Base-by-base conservation (phyloP, 176 grass and related monocot genomes). In the Melocanna baccifera region DNA sequence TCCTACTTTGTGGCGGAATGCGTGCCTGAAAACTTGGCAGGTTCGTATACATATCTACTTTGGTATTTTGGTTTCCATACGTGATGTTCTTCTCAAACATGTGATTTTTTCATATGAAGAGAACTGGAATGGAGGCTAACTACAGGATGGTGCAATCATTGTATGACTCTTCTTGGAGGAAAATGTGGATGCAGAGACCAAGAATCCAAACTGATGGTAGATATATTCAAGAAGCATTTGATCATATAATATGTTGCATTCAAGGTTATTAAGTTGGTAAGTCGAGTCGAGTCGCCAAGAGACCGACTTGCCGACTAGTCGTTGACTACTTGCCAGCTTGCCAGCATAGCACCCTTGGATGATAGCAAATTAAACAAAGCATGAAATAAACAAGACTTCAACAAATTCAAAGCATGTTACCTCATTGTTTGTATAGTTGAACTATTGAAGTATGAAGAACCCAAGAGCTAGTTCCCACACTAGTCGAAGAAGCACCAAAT, bases 111-210 rank as follows among this genome's bases (percentile, higher is more conserved):
- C 7, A 82, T 69, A 62, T 85, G 32, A 84, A 98, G 96, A 92
- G 69, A 78, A 87, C 68, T 56, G 96, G 96, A 71, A 48, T 83
- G 73, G 96, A 98, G 83, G 80, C 84, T 64, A 98, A 95, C 86
- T 87, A 90, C 80, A 85, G 70, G 77, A 92, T 93, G 47, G 83
- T 90, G 39, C 80, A 61, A 71, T 93, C 87, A 0, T 46, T 95
- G 58, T 98, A 95, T 83, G 86, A 87, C 77, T 90, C 91, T 63
- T 98, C 96, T 81, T 98, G 96, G 96, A 98, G 93, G 81, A 98
- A 93, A 92, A 98, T 95, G 93, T 95, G 93, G 96, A 81, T 98
- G 64, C 84, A 85, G 81, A 95, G 93, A 87, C 93, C 91, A 68
- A 91, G 96, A 76, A 85, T 98, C 79, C 82, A 83, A 79, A 89